Percentiles rank a stretch among this genome's conserved stretches.
Evolutionary conservation across 768 basidiomycete genomes (phyloP).

Genomic region (Tricholoma saponaceum): DNA sequence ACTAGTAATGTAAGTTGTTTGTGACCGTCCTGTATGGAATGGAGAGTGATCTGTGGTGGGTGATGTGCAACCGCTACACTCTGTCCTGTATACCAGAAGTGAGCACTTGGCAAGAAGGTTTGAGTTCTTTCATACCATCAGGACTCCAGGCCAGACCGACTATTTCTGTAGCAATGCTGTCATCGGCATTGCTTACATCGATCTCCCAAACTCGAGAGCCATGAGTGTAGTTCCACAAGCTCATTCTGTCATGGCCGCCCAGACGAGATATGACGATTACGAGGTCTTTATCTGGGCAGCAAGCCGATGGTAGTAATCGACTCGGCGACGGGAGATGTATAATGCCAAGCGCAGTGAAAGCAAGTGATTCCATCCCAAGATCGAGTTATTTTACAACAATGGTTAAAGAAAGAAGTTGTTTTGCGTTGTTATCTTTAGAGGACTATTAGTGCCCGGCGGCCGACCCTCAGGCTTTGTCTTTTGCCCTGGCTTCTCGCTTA

Average conservation of each 20-base stretch:
- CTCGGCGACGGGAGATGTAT: conserved; percentile 54
- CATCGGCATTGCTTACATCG: conserved; percentile 45
- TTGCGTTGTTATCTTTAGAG: neutral
- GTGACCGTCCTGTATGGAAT: conserved; percentile 76
- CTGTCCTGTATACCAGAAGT: conserved; percentile 41
- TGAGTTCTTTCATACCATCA: conserved; percentile 47
- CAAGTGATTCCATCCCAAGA: conserved; percentile 35
- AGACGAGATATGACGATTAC: conserved; percentile 62
- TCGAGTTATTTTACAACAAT: neutral
- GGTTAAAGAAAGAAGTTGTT: neutral
- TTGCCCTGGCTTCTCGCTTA: neutral
- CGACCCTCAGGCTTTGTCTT: neutral
- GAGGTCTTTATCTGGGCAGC: conserved; percentile 85
- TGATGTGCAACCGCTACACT: conserved; percentile 69
- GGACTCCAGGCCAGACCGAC: conserved; percentile 77
- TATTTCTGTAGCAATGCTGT: conserved; percentile 44
- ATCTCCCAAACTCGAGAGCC: conserved; percentile 83
- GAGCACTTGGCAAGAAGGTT: conserved; percentile 5
- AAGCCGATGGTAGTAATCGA: conserved; percentile 58
- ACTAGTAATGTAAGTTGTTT: conserved; percentile 46
- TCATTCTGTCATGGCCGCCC: conserved; percentile 64
- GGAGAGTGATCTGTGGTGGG: conserved; percentile 63
- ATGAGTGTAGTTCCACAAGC: conserved; percentile 74
- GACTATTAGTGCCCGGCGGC: too few relatives aligned
- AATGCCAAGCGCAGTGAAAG: conserved; percentile 55